phyloP scores from a whole-genome alignment of 257 asterid species.

The Prunella vulgaris region DNA sequence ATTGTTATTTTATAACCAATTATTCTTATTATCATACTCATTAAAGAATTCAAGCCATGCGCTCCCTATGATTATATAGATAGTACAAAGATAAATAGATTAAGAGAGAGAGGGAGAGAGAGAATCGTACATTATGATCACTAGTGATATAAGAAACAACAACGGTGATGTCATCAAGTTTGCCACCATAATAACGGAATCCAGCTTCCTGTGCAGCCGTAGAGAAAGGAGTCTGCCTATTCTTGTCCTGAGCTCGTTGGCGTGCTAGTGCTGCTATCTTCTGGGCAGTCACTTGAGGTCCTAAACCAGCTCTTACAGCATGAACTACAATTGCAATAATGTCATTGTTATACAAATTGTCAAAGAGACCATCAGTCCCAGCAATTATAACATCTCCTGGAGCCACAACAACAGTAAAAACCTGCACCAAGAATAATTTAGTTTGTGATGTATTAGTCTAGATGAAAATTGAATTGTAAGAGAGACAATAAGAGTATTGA shows the following conservation, averaged over 20 bases:
- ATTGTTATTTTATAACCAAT: no score
- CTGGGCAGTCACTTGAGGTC: constrained; percentile 85
- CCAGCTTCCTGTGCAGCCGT: constrained; percentile 93
- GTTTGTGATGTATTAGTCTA: not conserved
- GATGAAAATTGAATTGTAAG: not conserved
- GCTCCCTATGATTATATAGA: no score
- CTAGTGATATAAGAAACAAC: constrained; percentile 66
- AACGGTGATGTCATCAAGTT: constrained; percentile 81
- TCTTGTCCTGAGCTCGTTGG: constrained; percentile 72
- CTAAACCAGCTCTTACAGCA: constrained; percentile 72
- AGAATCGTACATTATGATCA: constrained; percentile 42
- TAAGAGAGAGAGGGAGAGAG: constrained; percentile 12
- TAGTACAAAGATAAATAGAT: no score
- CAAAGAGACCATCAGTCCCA: constrained; percentile 92
- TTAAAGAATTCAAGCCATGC: no score
- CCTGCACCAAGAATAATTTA: constrained; percentile 40
- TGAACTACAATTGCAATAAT: constrained; percentile 76
- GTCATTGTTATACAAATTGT: constrained; percentile 76
- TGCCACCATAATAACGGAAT: constrained; percentile 77
- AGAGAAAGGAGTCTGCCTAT: constrained; percentile 86
- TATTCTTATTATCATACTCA: no score
- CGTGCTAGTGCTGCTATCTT: constrained; percentile 80
- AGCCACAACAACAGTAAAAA: constrained; percentile 66
- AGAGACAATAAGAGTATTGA: not conserved
- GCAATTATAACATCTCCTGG: constrained; percentile 87